phyloP scores from a whole-genome alignment of 2,329 filamentous ascomycete species.

The Furcasterigmium furcatum region DNA sequence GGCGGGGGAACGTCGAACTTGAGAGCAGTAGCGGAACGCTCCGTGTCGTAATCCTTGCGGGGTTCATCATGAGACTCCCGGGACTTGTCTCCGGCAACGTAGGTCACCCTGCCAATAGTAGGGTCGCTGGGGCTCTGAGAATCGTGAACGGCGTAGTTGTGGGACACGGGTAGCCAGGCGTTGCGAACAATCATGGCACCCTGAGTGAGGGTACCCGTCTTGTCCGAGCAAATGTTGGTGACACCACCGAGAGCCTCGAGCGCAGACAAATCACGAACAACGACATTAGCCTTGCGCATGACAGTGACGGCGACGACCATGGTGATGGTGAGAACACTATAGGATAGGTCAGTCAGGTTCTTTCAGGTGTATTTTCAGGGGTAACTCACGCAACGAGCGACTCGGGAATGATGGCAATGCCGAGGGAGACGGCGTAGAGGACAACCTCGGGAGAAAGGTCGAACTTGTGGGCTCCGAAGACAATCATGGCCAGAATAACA shows the following conservation, averaged over 20 bases:
- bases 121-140: conserved; percentile 61
- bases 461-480: conserved; percentile 56
- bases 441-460: conserved; percentile 48
- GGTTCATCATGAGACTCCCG: conserved; percentile 19
- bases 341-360: neutral
- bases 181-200: conserved; percentile 69
- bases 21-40: conserved; percentile 57
- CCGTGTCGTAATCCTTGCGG: conserved; percentile 54
- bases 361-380: too few species aligned
- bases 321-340: conserved; percentile 63
- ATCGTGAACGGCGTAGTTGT: conserved; percentile 57
- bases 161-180: conserved; percentile 58
- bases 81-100: conserved; percentile 32
- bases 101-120: conserved; percentile 51
- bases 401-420: conserved; percentile 61
- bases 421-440: conserved; percentile 55
- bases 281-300: conserved; percentile 62
- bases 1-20: conserved; percentile 62
- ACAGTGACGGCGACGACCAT: conserved; percentile 64
- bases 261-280: conserved; percentile 63
- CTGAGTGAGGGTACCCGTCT: conserved; percentile 67
- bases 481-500: conserved; percentile 53
- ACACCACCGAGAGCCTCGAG: conserved; percentile 69
- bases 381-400: conserved; percentile 57
- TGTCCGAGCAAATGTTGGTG: conserved; percentile 72